Evolutionary conservation across 495 filamentous ascomycete genomes (phyloP).

Genomic region (Hypoxylon fuscum): DNA sequence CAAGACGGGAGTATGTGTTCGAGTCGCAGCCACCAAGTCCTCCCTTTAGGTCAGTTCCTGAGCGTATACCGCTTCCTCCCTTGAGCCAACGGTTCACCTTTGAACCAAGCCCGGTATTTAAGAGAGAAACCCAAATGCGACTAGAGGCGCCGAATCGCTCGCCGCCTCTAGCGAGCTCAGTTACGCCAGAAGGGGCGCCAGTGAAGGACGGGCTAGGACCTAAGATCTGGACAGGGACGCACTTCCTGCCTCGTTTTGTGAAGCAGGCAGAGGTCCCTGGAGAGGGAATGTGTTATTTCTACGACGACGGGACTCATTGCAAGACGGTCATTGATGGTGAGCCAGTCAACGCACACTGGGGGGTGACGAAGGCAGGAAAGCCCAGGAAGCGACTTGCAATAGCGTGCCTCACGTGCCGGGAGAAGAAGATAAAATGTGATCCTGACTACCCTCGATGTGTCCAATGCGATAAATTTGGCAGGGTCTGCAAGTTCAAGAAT

Average conservation of each 20-base stretch:
- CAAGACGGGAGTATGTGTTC: conserved; percentile 45
- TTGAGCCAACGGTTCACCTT: conserved; percentile 34
- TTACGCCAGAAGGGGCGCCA: conserved; percentile 52
- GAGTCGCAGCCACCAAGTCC: conserved; percentile 41
- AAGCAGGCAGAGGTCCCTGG: conserved; percentile 71
- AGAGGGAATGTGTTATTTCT: conserved; percentile 85
- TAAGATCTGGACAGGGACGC: conserved; percentile 69
- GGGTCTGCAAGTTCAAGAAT: conserved; percentile 85
- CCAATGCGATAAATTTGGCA: conserved; percentile 89
- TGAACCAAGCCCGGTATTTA: conserved; percentile 34
- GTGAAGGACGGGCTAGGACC: conserved; percentile 65
- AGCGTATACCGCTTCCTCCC: conserved; percentile 42
- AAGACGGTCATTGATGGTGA: conserved; percentile 87
- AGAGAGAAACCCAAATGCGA: conserved; percentile 31
- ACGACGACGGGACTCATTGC: conserved; percentile 85
- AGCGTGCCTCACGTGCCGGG: conserved; percentile 87
- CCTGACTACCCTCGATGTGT: conserved; percentile 85
- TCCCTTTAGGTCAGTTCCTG: conserved; percentile 31
- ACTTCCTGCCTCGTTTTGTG: conserved; percentile 68
- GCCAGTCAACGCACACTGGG: conserved; percentile 89
- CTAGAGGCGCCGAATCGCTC: conserved; percentile 43
- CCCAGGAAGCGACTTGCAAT: conserved; percentile 88
- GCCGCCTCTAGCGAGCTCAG: conserved; percentile 50
- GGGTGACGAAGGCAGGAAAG: conserved; percentile 91
- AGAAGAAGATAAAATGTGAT: conserved; percentile 98